A percentile compares a stretch with the other conserved stretches of the same genome.
Conservation (phyloP, 1,284 basidiomycete genomes). For the Marasmius oreades region DNA sequence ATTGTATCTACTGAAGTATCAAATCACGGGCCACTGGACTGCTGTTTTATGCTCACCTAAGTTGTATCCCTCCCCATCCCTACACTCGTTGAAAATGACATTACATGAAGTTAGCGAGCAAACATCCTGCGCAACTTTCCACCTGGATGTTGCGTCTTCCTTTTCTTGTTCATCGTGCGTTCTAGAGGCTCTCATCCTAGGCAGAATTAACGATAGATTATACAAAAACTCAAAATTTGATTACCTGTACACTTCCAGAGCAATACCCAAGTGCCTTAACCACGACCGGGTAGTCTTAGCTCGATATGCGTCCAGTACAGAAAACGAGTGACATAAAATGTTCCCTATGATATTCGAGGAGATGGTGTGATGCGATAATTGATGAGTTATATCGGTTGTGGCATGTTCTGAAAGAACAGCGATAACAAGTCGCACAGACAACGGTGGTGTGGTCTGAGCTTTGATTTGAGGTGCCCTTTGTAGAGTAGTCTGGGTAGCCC, state of each 20-base stretch:
- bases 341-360: slow-evolving; percentile 37
- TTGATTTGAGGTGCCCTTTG: slow-evolving; percentile 18
- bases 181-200: slow-evolving; percentile 34
- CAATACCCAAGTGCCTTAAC: slow-evolving; percentile 47
- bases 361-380: slow-evolving; percentile 39
- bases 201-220: slow-evolving; percentile 4
- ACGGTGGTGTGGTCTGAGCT: slow-evolving; percentile 15
- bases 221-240: slow-evolving; percentile 6
- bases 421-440: slow-evolving; percentile 35
- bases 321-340: slow-evolving; percentile 40
- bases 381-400: slow-evolving; percentile 52
- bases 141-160: slow-evolving; percentile 40
- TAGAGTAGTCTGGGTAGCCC: slow-evolving; percentile 34
- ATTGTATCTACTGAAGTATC: slow-evolving; percentile 46
- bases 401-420: slow-evolving; percentile 44
- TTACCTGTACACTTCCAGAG: slow-evolving; percentile 56
- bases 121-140: slow-evolving; percentile 58
- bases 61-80: slow-evolving; percentile 62
- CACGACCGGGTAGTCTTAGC: slow-evolving; percentile 31
- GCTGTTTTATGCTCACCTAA: slow-evolving; percentile 11
- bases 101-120: slow-evolving; percentile 58
- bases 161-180: slow-evolving; percentile 32
- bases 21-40: slow-evolving; percentile 1
- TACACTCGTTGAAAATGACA: slow-evolving; percentile 62
- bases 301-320: slow-evolving; percentile 36